A percentile compares a stretch with the other conserved stretches of the same genome.
phyloP scores from a whole-genome alignment of 2,329 filamentous ascomycete genomes.

The Aspergillus quadricinctus region DNA sequence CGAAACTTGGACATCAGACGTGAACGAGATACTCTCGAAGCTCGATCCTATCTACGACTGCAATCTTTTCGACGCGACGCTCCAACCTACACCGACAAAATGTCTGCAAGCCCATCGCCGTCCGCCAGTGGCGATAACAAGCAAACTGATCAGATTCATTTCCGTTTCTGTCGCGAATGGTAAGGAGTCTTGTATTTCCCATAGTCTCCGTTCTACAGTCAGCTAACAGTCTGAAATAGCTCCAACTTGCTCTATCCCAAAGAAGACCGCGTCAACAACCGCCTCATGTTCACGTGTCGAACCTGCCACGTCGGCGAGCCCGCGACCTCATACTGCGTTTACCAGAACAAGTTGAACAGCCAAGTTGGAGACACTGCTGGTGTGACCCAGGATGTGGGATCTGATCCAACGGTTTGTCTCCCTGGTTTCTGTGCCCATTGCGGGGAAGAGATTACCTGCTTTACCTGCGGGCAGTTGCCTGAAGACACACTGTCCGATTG shows the following conservation, averaged over 20 bases:
- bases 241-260: slow-evolving; percentile 98
- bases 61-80: not conserved
- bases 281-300: slow-evolving; percentile 90
- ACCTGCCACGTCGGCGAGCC: slow-evolving; percentile 90
- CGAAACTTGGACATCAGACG: not conserved
- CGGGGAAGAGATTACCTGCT: slow-evolving; percentile 54
- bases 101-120: slow-evolving; percentile 42
- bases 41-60: not conserved
- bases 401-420: slow-evolving; percentile 94
- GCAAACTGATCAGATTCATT: slow-evolving; percentile 73
- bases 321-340: slow-evolving; percentile 85
- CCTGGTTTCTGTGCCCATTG: slow-evolving; percentile 55
- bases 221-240: slow-evolving; percentile 42
- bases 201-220: not conserved
- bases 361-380: slow-evolving; percentile 92
- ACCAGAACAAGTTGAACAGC: slow-evolving; percentile 88
- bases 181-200: slow-evolving; percentile 32
- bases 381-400: slow-evolving; percentile 94
- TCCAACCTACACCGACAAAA: slow-evolving; percentile 13
- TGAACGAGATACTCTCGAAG: not conserved
- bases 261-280: slow-evolving; percentile 79
- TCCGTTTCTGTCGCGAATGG: slow-evolving; percentile 98
- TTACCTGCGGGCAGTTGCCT: slow-evolving; percentile 45
- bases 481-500: slow-evolving; percentile 12
- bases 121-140: slow-evolving; percentile 37